A percentile compares a stretch with the other conserved stretches of the same genome.
Evolutionary conservation across 2,329 filamentous ascomycete species (phyloP).

Genomic region (Aspergillus fumigatiaffinis): DNA sequence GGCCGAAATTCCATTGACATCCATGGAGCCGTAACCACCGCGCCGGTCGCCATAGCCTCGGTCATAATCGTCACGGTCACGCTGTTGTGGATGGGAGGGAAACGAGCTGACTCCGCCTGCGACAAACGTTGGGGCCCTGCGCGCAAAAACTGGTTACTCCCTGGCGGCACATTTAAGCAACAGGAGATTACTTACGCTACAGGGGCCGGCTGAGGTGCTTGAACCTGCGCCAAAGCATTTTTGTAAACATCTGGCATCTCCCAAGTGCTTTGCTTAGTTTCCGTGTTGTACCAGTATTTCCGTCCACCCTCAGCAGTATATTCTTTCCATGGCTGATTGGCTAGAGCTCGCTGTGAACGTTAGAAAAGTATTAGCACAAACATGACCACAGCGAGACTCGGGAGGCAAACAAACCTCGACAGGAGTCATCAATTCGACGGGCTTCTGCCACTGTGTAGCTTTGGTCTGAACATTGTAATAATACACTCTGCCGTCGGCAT

Average conservation of each 20-base stretch:
- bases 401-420: conserved; percentile 60
- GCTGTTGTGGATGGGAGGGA: conserved; percentile 36
- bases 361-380: conserved; percentile 13
- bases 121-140: conserved; percentile 52
- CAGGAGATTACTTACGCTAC: conserved; percentile 41
- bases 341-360: conserved; percentile 63
- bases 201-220: conserved; percentile 40
- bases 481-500: conserved; percentile 77
- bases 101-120: conserved; percentile 52
- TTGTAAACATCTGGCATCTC: conserved; percentile 85
- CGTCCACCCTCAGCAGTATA: conserved; percentile 81
- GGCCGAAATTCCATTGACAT: conserved; percentile 39
- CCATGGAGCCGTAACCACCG: conserved; percentile 41
- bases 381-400: conserved; percentile 1
- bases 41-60: conserved; percentile 47
- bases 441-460: conserved; percentile 90
- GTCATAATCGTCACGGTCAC: conserved; percentile 48
- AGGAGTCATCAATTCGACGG: conserved; percentile 78
- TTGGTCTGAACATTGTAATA: conserved; percentile 88
- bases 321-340: conserved; percentile 87
- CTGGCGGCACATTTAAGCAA: background rate
- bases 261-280: conserved; percentile 91
- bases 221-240: conserved; percentile 61
- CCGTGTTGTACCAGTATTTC: conserved; percentile 93
- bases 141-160: conserved; percentile 37